Percentiles rank a stretch among this genome's conserved stretches.
Evolutionary conservation across 345 rosid species (phyloP).

Genomic region (Luvunga scandens): DNA sequence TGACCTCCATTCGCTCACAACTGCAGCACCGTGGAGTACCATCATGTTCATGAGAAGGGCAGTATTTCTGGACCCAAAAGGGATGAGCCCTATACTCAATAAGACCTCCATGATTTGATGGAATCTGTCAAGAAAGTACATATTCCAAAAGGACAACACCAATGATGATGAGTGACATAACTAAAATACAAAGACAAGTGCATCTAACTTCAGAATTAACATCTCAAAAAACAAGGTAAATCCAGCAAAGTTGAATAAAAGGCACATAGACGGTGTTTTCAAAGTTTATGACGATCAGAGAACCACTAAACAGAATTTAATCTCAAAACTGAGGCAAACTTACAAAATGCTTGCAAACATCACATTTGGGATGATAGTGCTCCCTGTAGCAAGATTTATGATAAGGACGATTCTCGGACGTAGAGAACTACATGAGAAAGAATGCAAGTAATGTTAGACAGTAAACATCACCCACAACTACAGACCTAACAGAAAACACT

Average conservation of each 20-base stretch:
- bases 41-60: conserved; percentile 92
- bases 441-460: conserved; percentile 19
- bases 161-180: conserved; percentile 13
- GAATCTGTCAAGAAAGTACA: conserved; percentile 65
- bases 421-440: conserved; percentile 59
- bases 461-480: conserved; percentile 6
- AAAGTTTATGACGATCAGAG: not conserved
- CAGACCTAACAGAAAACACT: conserved; percentile 1
- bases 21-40: conserved; percentile 96
- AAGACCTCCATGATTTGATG: conserved; percentile 87
- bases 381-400: conserved; percentile 90
- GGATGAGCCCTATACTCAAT: conserved; percentile 99
- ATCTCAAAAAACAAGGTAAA: conserved; percentile 2
- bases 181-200: conserved; percentile 8
- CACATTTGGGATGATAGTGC: conserved; percentile 90
- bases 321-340: conserved; percentile 30
- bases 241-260: not conserved
- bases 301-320: not conserved
- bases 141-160: conserved; percentile 28
- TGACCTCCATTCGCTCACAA: conserved; percentile 99
- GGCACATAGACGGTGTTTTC: not conserved
- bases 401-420: conserved; percentile 76
- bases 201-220: conserved; percentile 5
- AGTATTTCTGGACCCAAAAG: conserved; percentile 94
- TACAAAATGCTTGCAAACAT: conserved; percentile 87